Evolutionary conservation across 106 monocot genomes (phyloP).

Genomic region (Acorus calamus): DNA sequence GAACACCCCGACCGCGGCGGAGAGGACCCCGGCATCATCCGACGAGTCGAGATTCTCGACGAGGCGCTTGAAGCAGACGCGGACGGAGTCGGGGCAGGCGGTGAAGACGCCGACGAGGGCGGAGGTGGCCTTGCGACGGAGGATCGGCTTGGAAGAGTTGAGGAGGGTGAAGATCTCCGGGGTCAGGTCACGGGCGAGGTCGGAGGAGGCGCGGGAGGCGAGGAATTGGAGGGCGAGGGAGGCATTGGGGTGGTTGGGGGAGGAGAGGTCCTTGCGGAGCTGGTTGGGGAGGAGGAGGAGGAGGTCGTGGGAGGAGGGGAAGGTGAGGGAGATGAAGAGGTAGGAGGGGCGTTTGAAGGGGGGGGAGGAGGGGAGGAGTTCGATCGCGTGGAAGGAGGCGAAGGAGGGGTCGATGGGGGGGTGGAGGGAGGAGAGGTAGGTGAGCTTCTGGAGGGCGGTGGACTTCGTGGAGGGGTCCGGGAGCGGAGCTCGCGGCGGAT

Average conservation of each 20-base stretch:
- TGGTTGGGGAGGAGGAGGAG: constrained; percentile 79
- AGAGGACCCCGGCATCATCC: constrained; percentile 24
- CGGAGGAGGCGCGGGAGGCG: constrained; percentile 31
- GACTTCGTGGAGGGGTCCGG: constrained; percentile 46
- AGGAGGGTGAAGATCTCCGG: constrained; percentile 25
- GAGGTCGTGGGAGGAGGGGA: constrained; percentile 52
- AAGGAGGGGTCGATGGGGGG: constrained; percentile 29
- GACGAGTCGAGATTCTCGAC: constrained; percentile 39
- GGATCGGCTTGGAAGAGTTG: constrained; percentile 9
- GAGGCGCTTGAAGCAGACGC: constrained; percentile 43
- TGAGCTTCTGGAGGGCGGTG: constrained; percentile 70
- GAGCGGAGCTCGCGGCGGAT: constrained; percentile 83
- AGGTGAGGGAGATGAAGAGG: constrained; percentile 53
- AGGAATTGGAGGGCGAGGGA: constrained; percentile 40
- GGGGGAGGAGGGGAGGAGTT: constrained; percentile 59
- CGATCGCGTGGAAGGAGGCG: constrained; percentile 55
- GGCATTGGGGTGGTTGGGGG: constrained; percentile 12
- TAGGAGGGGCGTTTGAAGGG: constrained; percentile 47
- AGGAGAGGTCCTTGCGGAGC: constrained; percentile 66
- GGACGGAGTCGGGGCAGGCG: constrained; percentile 26
- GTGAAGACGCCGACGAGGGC: constrained; percentile 23
- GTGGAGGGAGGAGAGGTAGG: constrained; percentile 77
- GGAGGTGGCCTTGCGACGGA: constrained; percentile 18
- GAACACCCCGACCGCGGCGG: constrained; percentile 48
- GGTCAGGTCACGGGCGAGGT: constrained; percentile 39